A percentile compares a stretch with the other conserved stretches of the same genome.
phyloP scores from a whole-genome alignment of 495 filamentous ascomycete genomes.

The Penicillium nucicola region DNA sequence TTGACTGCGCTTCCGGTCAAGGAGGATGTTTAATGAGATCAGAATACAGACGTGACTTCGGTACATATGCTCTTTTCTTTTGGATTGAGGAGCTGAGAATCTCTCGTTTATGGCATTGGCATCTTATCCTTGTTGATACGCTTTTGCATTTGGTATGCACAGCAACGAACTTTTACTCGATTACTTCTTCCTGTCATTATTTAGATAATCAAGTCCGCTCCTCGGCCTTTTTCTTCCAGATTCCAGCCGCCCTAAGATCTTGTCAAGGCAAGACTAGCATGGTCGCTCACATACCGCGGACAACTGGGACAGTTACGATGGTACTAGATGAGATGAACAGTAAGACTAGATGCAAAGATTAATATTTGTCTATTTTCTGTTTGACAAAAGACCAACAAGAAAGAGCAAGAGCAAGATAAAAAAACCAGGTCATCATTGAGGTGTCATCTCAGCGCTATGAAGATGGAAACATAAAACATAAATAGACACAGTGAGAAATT shows the following conservation, averaged over 20 bases:
- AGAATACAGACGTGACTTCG: background rate
- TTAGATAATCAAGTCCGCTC: no score
- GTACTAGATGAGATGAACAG: background rate
- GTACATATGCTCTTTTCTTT: background rate
- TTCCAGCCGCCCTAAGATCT: no score
- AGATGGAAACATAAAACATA: conserved; percentile 27
- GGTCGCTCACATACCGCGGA: no score
- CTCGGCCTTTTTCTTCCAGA: no score
- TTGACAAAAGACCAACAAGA: no score
- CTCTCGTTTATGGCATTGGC: background rate
- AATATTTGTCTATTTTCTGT: background rate
- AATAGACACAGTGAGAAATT: conserved; percentile 40
- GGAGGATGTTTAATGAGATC: background rate
- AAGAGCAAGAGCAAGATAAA: background rate
- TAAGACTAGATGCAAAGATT: background rate
- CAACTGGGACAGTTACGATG: background rate
- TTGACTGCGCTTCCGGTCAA: conserved; percentile 6
- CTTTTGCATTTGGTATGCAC: no score
- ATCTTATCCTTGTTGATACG: no score
- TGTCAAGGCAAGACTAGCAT: no score
- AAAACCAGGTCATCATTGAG: conserved; percentile 32
- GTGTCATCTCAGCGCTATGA: conserved; percentile 37
- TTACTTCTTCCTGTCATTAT: no score
- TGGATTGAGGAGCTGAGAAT: background rate
- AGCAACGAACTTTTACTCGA: no score